A percentile compares a stretch with the other conserved stretches of the same genome.
These are phyloP conservation scores for Botrytis fabae DNA, from an alignment of 2,329 filamentous ascomycete genomes.

Conservation along the genomic window DNA sequence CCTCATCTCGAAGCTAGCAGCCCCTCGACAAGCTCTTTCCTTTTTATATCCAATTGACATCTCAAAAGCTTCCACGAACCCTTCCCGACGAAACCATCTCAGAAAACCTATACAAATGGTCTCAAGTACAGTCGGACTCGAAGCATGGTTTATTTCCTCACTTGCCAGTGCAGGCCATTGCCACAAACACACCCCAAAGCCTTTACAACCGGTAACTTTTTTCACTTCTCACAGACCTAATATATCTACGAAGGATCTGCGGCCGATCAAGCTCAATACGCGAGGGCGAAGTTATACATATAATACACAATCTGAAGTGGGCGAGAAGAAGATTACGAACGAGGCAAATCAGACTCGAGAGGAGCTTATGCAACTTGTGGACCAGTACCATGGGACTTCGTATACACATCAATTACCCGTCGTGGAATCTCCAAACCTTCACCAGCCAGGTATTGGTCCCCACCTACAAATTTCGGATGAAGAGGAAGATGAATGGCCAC, in stretches of 20 bases:
- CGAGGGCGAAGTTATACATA: conserved; percentile 29
- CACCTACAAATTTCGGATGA: conserved; percentile 53
- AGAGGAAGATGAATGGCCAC: conserved; percentile 47
- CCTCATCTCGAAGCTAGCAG: conserved; percentile 49
- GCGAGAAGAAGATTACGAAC: conserved; percentile 14
- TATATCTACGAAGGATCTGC: conserved; percentile 21
- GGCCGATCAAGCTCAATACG: conserved; percentile 19
- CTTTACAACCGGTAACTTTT: conserved; percentile 25
- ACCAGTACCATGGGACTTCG: conserved; percentile 49
- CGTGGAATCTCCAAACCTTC: conserved; percentile 53
- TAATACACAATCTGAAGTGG: conserved; percentile 4
- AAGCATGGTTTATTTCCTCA: conserved; percentile 41
- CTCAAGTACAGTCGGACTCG: conserved; percentile 30
- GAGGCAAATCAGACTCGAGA: conserved; percentile 41
- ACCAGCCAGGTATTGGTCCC: conserved; percentile 53
- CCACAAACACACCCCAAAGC: conserved; percentile 33
- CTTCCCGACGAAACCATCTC: neutral
- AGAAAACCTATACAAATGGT: conserved; percentile 23
- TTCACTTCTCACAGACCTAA: conserved; percentile 31
- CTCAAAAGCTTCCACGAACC: conserved; percentile 22
- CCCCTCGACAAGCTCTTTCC: conserved; percentile 39
- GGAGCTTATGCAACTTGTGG: conserved; percentile 55
- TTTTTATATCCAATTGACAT: conserved; percentile 38
- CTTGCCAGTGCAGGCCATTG: conserved; percentile 38
- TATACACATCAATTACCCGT: conserved; percentile 56